Base-by-base conservation (phyloP, 1,139 yeast species). In the Meyerozyma smithsonii region DNA sequence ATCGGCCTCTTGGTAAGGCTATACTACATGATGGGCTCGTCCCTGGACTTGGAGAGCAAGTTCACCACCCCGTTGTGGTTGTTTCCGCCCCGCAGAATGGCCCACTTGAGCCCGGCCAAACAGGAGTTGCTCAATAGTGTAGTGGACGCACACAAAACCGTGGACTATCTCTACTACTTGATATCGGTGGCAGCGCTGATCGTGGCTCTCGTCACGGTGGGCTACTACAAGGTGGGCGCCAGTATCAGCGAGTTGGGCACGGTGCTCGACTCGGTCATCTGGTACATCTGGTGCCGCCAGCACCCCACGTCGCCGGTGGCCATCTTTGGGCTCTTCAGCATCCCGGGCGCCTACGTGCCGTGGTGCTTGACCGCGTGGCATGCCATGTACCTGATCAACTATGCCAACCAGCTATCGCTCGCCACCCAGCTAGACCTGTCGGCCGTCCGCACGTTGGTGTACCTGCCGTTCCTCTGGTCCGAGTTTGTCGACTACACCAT, bases 161-260 rank as follows among this genome's bases (percentile, higher is more conserved):
- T 50, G 11, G 75, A 70, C 49, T 70, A 54, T 44, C 42, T 61
- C 4, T 66, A 66, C 46, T 60, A 53, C 39, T 24, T 66, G 3
- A 18, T 54, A 2, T 56, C 62, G 37, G 51, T 67, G 2, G 53
- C 59, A n/a, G 21, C 45, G 1, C 47, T 64, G 3, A 54, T 68
- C 2, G 39, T 63, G 10, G 39, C 42, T 2, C 37, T 45, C 2
- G 56, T 47, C 1, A 44, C 58, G 7, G 33, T 42, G 15, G 55
- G 56, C 1, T 49, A 52, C 42, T 49, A 47, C 41, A 47, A 47
- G 16, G 38, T 47, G 16, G 44, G 47, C 10, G 38, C 47, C 20
- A 44, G 45, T 12, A 41, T 56, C 16, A 23, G 49, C 11, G 34
- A 38, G 5, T 39, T 49, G 16, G 69, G 69, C 2, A 48, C 51